Base-by-base conservation (phyloP, 2,329 filamentous ascomycete species). In the Talaromyces piceae region DNA sequence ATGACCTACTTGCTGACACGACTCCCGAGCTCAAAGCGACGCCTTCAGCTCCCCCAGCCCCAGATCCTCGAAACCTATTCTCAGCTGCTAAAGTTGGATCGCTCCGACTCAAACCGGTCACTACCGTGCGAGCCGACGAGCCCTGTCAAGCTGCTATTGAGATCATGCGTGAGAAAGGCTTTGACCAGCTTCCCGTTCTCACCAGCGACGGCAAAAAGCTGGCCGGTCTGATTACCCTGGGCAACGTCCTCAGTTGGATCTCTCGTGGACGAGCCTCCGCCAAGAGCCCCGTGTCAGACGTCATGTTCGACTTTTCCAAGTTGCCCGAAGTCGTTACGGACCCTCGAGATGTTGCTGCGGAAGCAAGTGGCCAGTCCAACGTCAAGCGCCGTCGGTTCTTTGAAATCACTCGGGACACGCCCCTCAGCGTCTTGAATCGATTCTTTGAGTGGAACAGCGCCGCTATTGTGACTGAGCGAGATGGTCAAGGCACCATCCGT, bases 381-480 rank as follows among this genome's bases (percentile, higher is more conserved):
- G 66, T 72, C 11, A 67, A 74, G 44, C 52, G 52, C 44, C 49
- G 49, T 23, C 83, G 87, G 64, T 98, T 95, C 71, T 87, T 97
- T 47, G 87, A 97, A 72, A 95, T 98, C 65, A 97, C 93, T 5
- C 76, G 87, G 66, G 88, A 96, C 58, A 98, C 93, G 1, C 86
- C 87, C 3, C 77, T 98, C 33, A 81, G 80, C 44, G 84, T 87
- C 41, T 77, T 98, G 49, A 91, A 89, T 75, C 84, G 87, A 63
- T 98, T 98, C 73, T 89, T 97, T 58, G 90, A 97, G 73, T 97
- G 93, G 90, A 97, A 98, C 72, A 93, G 87, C 59, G 91, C 93
- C 0, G 93, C 93, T 0, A 83, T 98, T 45, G 89, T 98, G 3
- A 98, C 91, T 0, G 91, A 97, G 68, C 78, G 81, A 37, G 78